Evolutionary conservation across 495 filamentous ascomycete genomes (phyloP).

Genomic region (Entonaema liquescens): DNA sequence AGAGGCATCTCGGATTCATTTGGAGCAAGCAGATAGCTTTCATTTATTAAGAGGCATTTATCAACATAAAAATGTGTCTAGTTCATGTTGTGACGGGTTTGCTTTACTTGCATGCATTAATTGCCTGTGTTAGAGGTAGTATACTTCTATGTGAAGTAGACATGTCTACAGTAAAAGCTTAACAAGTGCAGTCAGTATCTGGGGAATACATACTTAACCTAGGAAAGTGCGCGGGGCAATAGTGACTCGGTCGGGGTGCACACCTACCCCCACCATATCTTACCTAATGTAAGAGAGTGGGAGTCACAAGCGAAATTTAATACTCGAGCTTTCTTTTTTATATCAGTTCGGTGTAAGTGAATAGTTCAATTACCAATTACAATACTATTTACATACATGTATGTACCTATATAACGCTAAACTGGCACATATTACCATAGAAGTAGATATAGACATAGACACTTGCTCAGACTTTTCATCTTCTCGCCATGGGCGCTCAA

Average conservation of each 20-base stretch:
- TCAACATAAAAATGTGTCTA: too few species aligned
- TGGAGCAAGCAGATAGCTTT: not conserved
- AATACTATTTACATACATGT: not conserved
- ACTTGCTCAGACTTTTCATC: not conserved
- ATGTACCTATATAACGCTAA: not conserved
- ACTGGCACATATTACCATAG: not conserved
- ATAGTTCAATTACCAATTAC: not conserved
- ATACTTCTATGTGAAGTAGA: too few species aligned
- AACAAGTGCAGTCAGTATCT: not conserved
- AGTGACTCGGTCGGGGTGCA: not conserved
- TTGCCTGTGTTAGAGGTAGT: too few species aligned
- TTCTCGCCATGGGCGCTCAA: conserved; percentile 75
- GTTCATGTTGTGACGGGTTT: too few species aligned
- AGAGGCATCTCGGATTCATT: not conserved
- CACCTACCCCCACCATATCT: too few species aligned
- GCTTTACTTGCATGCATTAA: too few species aligned
- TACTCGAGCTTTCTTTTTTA: not conserved
- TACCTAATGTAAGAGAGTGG: not conserved
- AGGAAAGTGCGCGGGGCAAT: not conserved
- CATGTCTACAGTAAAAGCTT: too few species aligned
- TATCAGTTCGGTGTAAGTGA: not conserved
- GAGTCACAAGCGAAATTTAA: not conserved
- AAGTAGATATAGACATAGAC: not conserved
- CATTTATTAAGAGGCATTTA: not conserved
- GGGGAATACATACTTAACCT: too few species aligned